Evolutionary conservation across 768 basidiomycete species (phyloP), one percentile per base, ranked within the genome.

Genomic region (Aureoboletus auriporus): DNA sequence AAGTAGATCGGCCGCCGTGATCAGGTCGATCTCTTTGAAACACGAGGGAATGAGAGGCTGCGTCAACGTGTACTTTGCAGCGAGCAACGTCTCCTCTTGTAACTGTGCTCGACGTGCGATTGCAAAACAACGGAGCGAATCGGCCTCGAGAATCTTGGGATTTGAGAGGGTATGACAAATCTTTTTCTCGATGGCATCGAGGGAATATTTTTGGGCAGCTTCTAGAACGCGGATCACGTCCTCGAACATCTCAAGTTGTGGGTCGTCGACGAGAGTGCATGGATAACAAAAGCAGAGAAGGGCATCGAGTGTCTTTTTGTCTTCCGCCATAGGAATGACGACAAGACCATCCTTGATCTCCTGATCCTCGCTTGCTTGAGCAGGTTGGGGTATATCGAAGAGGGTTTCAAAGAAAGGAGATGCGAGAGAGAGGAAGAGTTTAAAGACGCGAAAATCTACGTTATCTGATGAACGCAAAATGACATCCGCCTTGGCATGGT

Each of bases 331-430:
- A 8, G 54, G 29, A 5, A 60, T 23, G 39, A 60, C 61, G 23
- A 40, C 40, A 17, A 55, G 47, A 9, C 52, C 48, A 26, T 61
- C 52, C 26, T 46, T 51, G 31, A 36, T 40, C 14, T 55, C 58
- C 20, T 49, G 52, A 1, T 55, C 53, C 4, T 44, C 48, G 5
- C 16, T 34, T 3, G 6, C 49, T 31, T 46, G 23, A 4, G 43
- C 17, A n/a, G 65, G 50, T 29, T 69, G 62, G 5, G 64, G 64
- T 6, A 67, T 52, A 12, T 53, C 43, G 38, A 70, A 66, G 49
- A 72, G 63, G 17, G 57, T 55, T 16, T 58, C 51, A 40, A 69
- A 73, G 39, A 69, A 56, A 0, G 65, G 56, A 11, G 69, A 71
- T 0, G 69, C 59, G 23, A 65, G 57, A 20, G 58, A 55, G 13